Evolutionary conservation across 176 grass and related monocot genomes (phyloP), one percentile per base, ranked within the genome.

Genomic region (Chloris gayana): DNA sequence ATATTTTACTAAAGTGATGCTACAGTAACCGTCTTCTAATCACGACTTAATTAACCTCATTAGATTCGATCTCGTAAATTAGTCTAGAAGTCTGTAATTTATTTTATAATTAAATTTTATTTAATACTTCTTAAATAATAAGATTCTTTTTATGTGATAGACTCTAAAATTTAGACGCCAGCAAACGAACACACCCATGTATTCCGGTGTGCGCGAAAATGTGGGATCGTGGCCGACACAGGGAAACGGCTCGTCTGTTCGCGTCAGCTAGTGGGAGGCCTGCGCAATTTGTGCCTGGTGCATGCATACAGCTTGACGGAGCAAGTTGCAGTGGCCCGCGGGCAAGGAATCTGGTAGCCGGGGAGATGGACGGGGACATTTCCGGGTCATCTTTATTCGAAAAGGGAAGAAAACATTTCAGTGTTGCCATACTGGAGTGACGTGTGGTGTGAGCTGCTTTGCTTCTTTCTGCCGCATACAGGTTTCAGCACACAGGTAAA

Each of bases 201-300:
- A 44, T 82, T 82, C 35, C 73, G 45, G 85, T 72, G 85, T 65
- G 79, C 73, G 78, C 64, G n/a, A 37, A 37, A 5, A 2, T 37
- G 35, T 37, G 68, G 74, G 83, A 50, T 11, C 8, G 70, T 17
- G 18, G 27, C n/a, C 21, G 17, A 51, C 51, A 22, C 17, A n/a
- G n/a, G n/a, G n/a, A n/a, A n/a, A n/a, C n/a, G 4, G 67, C 73
- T 0, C 24, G 27, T 18, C 35, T 1, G 14, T n/a, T 18, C 14
- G 18, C 35, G 58, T 32, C 53, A 9, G 24, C 29, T 5, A 21
- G 21, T 49, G 0, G 22, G 57, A 29, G 59, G 25, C 9, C 11
- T 27, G 39, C 35, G 65, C 66, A 37, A 77, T 50, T 72, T 66
- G 69, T 25, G 21, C 13, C 2, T 14, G 57, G 62, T 67, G 42